Evolutionary conservation across 805 yeast genomes (phyloP), one percentile per base, ranked within the genome.

Genomic region (Yarrowia sp.): DNA sequence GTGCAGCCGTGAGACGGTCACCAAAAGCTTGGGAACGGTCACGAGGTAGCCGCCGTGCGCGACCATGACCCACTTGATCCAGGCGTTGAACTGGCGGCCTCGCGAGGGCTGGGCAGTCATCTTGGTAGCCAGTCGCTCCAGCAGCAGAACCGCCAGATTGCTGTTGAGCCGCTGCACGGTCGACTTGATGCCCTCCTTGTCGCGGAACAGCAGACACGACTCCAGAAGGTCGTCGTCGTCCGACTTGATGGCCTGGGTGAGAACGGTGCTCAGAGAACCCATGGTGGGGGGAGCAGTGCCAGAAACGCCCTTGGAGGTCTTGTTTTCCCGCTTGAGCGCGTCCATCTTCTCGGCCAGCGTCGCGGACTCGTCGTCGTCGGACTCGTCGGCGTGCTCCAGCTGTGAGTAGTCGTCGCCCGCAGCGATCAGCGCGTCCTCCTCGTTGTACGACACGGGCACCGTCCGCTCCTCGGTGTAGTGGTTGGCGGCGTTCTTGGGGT

Each of bases 191-290:
- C 81, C 78, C 24, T 72, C 77, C 53, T 82, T 82, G 65, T 83
- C 84, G 21, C 79, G 72, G 63, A 78, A 77, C 64, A 76, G 71
- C 65, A 94, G 78, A 12, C 96, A 96, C 2, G 90, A 84, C 72
- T 94, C 98, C 65, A 94, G 78, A 62, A 94, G 77, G 9, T 94
- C 77, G 68, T 86, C 91, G 72, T 94, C 99, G 69, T 88, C 89
- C 19, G 96, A 85, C 68, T 84, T 85, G 65, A 94, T 79, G 0
- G 99, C 93, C 76, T 94, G 99, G 13, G 92, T 79, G 46, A 94
- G 78, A n/a, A 94, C 83, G 1, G 88, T 85, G 1, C 97, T 84
- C 64, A 58, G 55, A 42, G 67, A 33, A 22, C 22, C 55, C 25
- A 53, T 33, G 44, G 35, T 35, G 10, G 56, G 27, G 24, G 56